Base-by-base conservation (phyloP, 179 eudicot species). In the Pouteria campechiana region DNA sequence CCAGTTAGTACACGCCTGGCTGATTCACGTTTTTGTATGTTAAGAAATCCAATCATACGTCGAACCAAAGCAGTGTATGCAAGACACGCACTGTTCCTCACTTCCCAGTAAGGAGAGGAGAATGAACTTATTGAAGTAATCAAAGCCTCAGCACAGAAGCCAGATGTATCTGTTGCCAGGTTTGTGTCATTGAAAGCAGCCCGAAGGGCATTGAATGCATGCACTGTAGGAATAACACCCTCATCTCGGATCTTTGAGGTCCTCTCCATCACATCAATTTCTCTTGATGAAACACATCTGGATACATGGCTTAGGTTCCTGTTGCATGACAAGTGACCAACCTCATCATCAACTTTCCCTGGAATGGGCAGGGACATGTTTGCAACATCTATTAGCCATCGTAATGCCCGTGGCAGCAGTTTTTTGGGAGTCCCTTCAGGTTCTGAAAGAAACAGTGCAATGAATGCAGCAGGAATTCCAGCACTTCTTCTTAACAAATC, bases 21-120 rank as follows among this genome's bases (percentile, higher is more conserved):
- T 41, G 96, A 86, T 64, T 78, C 96, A 42, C 96, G 72, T 55
- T 79, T 82, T 34, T 79, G 98, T 37, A 90, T 78, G 46, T 90
- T 90, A 45, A 90, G 94, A 67, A 86, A 90, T 53, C 98, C 98
- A 67, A 90, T 54, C 98, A 86, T 82, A 29, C 98, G 84, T n/a
- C 98, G 98, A 32, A 90, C 75, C 72, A 90, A 79, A 54, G 98
- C 84, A 40, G 98, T 90, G 58, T 76, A 90, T 11, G 92, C 87
- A 52, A 87, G 94, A 58, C 92, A 76, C 17, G 98, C 98, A 67
- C 98, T 75, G 54, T 90, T 90, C 32, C 98, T 76, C 32, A 90
- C 64, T 61, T 90, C 98, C 98, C 98, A 90, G 42, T 90, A 79
- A 22, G 96, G 58, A 42, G 98, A 90, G 53, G 96, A 82, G 64